Evolutionary conservation across 1,139 yeast genomes (phyloP).

Genomic region (Geotrichum phurueaensis): DNA sequence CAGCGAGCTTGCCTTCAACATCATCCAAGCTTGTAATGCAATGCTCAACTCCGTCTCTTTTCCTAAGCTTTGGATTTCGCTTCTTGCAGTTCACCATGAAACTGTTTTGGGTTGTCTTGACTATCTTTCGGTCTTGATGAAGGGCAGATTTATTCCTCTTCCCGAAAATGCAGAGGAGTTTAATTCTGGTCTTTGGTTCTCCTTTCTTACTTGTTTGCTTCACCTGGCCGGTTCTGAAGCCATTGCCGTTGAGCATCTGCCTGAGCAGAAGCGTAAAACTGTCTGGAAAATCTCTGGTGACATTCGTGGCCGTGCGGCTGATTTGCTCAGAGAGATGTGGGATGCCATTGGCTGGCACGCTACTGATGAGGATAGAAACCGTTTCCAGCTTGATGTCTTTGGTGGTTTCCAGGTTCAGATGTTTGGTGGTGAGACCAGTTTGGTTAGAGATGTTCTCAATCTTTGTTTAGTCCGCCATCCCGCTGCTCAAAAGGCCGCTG

Average conservation of each 20-base stretch:
- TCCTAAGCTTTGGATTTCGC: slow-evolving; percentile 38
- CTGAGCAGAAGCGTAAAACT: slow-evolving; percentile 70
- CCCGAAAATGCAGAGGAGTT: slow-evolving; percentile 54
- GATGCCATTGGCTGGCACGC: slow-evolving; percentile 67
- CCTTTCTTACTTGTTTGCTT: slow-evolving; percentile 54
- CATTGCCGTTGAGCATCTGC: slow-evolving; percentile 33
- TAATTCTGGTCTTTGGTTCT: slow-evolving; percentile 48
- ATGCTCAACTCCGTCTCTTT: slow-evolving; percentile 35
- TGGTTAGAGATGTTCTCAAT: slow-evolving; percentile 60
- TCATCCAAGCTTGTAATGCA: slow-evolving; percentile 40
- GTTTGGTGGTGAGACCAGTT: slow-evolving; percentile 51
- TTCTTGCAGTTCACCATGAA: slow-evolving; percentile 41
- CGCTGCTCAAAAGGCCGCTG: slow-evolving; percentile 59
- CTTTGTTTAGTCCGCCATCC: slow-evolving; percentile 65
- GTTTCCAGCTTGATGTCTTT: slow-evolving; percentile 58
- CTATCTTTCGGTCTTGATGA: slow-evolving; percentile 39
- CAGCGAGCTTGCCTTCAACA: slow-evolving; percentile 31
- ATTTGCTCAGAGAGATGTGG: slow-evolving; percentile 60
- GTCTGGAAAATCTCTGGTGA: slow-evolving; percentile 59
- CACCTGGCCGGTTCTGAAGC: slow-evolving; percentile 44
- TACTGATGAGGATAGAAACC: slow-evolving; percentile 48
- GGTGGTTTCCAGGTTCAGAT: slow-evolving; percentile 74
- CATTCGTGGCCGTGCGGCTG: slow-evolving; percentile 56
- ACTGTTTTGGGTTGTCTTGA: slow-evolving; percentile 58
- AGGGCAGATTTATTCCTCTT: slow-evolving; percentile 45